These are phyloP conservation scores for Entrophospora sp. DNA, from an alignment of 192 early-diverging fungal species.

Conservation along the genomic window DNA sequence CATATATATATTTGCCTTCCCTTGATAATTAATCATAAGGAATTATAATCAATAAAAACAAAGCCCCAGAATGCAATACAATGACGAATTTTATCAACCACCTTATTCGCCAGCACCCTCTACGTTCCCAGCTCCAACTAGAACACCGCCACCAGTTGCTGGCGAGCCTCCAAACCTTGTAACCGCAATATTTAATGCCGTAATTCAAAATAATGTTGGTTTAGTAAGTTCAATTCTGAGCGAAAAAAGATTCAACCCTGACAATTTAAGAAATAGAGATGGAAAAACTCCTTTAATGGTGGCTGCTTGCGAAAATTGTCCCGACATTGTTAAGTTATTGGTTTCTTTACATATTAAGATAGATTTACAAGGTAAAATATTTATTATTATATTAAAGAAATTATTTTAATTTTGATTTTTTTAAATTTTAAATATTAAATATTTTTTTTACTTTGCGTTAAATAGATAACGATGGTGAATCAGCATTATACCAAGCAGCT, in stretches of 20 bases:
- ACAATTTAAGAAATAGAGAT: conserved; percentile 29
- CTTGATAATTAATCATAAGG: too few species aligned
- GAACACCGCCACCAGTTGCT: background rate
- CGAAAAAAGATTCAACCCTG: conserved; percentile 23
- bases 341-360: conserved; percentile 18
- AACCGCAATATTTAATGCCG: conserved; percentile 30
- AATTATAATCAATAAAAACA: too few species aligned
- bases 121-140: conserved; percentile 19
- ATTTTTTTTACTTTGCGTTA: conserved; percentile 2
- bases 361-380: conserved; percentile 25
- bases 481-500: conserved; percentile 34
- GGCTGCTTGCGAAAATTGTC: conserved; percentile 32
- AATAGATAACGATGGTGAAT: conserved; percentile 35
- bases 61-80: background rate
- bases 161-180: conserved; percentile 11
- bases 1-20: too few species aligned
- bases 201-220: conserved; percentile 29
- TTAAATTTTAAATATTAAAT: background rate
- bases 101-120: conserved; percentile 20
- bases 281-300: conserved; percentile 37
- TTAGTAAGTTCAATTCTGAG: conserved; percentile 29
- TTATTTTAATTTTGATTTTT: background rate
- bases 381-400: background rate
- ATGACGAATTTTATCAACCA: conserved; percentile 8
- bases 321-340: conserved; percentile 25